A percentile compares a stretch with the other conserved stretches of the same genome.
These are phyloP conservation scores for Verticillium longisporum DNA, from an alignment of 2,329 filamentous ascomycete species.

Conservation along the genomic window DNA sequence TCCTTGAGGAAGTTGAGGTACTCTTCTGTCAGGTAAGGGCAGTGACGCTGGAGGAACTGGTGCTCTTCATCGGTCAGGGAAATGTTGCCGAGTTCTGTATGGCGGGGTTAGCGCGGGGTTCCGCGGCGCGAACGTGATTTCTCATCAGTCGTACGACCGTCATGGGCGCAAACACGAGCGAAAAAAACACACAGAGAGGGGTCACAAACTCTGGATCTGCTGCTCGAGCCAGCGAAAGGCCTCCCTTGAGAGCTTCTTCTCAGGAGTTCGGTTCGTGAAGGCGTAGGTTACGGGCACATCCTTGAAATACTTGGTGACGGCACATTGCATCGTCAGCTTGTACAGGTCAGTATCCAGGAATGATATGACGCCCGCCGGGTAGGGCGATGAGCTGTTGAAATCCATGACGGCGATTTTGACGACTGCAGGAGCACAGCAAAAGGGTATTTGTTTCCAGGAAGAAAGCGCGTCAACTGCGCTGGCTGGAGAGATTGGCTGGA, in stretches of 20 bases:
- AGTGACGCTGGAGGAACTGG: constrained; percentile 68
- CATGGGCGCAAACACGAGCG: neutral
- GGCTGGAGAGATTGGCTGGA: neutral
- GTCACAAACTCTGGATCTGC: constrained; percentile 66
- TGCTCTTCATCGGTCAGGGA: constrained; percentile 73
- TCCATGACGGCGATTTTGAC: constrained; percentile 37
- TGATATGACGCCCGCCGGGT: constrained; percentile 71
- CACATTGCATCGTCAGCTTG: constrained; percentile 99
- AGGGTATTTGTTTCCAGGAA: neutral
- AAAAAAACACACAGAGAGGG: neutral
- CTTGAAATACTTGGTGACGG: constrained; percentile 86
- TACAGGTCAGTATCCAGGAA: constrained; percentile 82
- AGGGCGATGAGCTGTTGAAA: constrained; percentile 59
- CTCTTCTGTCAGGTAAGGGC: constrained; percentile 68
- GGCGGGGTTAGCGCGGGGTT: neutral
- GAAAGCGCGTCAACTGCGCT: neutral
- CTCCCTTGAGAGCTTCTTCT: constrained; percentile 80
- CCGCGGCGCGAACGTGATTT: neutral
- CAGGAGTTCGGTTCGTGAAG: constrained; percentile 90
- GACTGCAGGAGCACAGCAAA: too few species aligned
- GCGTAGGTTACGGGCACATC: constrained; percentile 78
- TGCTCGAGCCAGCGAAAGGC: constrained; percentile 80
- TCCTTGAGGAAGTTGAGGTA: constrained; percentile 78
- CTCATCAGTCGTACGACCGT: neutral
- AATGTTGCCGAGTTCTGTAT: constrained; percentile 71